Percentiles rank a stretch among this genome's conserved stretches.
Evolutionary conservation across 441 rosid species (phyloP).

Genomic region (Populus trichocarpa): DNA sequence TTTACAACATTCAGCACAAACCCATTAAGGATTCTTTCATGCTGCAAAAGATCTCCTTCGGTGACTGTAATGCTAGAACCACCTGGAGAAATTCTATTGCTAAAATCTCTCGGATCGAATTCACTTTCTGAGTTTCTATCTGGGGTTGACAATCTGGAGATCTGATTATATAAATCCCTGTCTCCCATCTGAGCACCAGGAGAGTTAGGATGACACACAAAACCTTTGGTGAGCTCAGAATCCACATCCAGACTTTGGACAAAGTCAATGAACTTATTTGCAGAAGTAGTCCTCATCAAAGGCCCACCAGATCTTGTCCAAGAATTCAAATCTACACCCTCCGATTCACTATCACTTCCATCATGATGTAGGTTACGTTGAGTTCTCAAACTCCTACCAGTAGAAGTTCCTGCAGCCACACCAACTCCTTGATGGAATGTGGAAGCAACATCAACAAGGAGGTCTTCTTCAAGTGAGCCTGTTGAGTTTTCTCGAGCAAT

Average conservation of each 20-base stretch:
- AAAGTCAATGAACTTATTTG: slow-evolving; percentile 69
- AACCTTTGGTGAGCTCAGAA: slow-evolving; percentile 46
- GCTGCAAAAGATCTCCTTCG: slow-evolving; percentile 82
- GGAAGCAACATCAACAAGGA: slow-evolving; percentile 45
- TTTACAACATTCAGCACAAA: slow-evolving; percentile 66
- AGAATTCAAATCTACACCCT: slow-evolving; percentile 59
- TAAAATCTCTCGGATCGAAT: slow-evolving; percentile 33
- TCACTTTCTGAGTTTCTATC: slow-evolving; percentile 43
- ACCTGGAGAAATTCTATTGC: slow-evolving; percentile 23
- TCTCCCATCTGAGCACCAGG: slow-evolving; percentile 39
- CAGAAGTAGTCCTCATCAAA: slow-evolving; percentile 94
- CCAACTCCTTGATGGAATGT: slow-evolving; percentile 48
- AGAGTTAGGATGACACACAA: slow-evolving; percentile 43
- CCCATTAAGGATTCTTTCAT: slow-evolving; percentile 61
- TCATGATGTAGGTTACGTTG: slow-evolving; percentile 43
- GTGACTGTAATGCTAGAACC: slow-evolving; percentile 57
- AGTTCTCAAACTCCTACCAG: slow-evolving; percentile 42
- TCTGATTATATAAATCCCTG: slow-evolving; percentile 36
- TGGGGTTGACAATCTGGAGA: slow-evolving; percentile 37
- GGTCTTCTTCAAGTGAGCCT: slow-evolving; percentile 79
- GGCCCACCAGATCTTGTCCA: slow-evolving; percentile 99
- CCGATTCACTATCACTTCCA: slow-evolving; percentile 79
- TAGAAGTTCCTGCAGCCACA: slow-evolving; percentile 26
- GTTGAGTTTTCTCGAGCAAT: slow-evolving; percentile 96
- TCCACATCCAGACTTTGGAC: slow-evolving; percentile 65